Base-by-base conservation (phyloP, 345 rosid genomes). In the Corchorus olitorius region DNA sequence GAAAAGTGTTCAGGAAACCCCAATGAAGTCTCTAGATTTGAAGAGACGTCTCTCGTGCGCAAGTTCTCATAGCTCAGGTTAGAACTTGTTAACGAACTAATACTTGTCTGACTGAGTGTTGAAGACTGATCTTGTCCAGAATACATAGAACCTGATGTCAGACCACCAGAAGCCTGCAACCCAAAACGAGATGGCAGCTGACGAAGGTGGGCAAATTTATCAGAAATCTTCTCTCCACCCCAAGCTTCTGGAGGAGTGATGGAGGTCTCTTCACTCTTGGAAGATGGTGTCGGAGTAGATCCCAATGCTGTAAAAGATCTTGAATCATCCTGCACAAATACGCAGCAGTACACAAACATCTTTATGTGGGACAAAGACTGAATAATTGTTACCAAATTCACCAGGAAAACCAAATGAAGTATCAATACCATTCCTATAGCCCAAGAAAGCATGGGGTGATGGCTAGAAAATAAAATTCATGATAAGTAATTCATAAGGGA, bases 171-270 rank as follows among this genome's bases (percentile, higher is more conserved):
- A 81, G 85, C 84, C 49, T 80, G 78, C 68, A 78, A 75, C 69
- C 88, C 94, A 70, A 90, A 84, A 75, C 88, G 90, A 68, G 97
- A 86, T 41, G 98, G 88, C 78, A 88, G 83, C 76, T 88, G 88
- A 58, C 81, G 89, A 27, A 88, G 81, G 73, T 81, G 85, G 78
- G 86, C 62, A 77, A 83, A 80, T 82, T 88, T 93, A n/a, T 92
- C 92, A 67, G 94, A 81, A 81, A 93, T 74, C 85, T 83, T 93
- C 82, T 93, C 97, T 72, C 97, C 98, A 65, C 98, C 99, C 98
- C 99, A 97, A 76, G 99, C 97, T 85, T 97, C 97, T 69, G 99
- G 98, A 83, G 98, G 98, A 72, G 97, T 92, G 79, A 89, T 84
- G 53, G 97, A 87, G 70, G 94, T 73, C 53, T 92, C 91, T 80